A percentile compares a stretch with the other conserved stretches of the same genome.
phyloP scores from a whole-genome alignment of 805 yeast genomes.

The Blastobotrys parvus region DNA sequence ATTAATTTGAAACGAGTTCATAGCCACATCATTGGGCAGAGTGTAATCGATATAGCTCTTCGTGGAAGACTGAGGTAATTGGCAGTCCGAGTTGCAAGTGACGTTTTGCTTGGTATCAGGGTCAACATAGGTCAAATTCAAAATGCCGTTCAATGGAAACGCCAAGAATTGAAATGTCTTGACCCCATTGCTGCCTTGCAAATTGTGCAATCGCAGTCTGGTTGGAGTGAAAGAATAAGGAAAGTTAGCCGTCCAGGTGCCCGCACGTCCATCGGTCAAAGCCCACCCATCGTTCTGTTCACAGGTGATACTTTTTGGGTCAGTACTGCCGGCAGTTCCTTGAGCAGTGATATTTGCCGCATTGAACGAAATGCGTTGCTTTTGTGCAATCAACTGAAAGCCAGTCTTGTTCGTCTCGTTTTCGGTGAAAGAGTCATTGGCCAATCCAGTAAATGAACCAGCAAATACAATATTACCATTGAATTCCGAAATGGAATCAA shows the following conservation, averaged over 20 bases:
- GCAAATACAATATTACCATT: constrained; percentile 59
- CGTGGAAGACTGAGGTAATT: constrained; percentile 39
- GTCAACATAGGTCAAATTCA: constrained; percentile 83
- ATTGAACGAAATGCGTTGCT: constrained; percentile 19
- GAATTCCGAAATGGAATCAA: constrained; percentile 52
- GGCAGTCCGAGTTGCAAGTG: constrained; percentile 86
- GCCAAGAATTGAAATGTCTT: constrained; percentile 66
- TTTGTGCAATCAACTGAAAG: constrained; percentile 50
- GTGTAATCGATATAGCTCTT: constrained; percentile 69
- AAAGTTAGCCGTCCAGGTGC: constrained; percentile 56
- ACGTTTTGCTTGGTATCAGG: constrained; percentile 50
- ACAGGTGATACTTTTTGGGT: constrained; percentile 40
- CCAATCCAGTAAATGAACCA: constrained; percentile 62
- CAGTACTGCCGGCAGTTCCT: constrained; percentile 13
- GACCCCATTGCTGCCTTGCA: constrained; percentile 40
- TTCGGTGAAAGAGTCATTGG: constrained; percentile 35
- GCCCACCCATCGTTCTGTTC: constrained; percentile 51
- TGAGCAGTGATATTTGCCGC: constrained; percentile 19
- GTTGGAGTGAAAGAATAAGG: constrained; percentile 57
- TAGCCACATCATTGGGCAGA: constrained; percentile 59
- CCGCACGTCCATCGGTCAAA: constrained; percentile 39
- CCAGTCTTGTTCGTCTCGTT: constrained; percentile 5
- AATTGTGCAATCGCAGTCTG: constrained; percentile 63
- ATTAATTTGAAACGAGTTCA: constrained; percentile 54
- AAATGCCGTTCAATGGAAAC: constrained; percentile 74